A percentile compares a stretch with the other conserved stretches of the same genome.
phyloP scores from a whole-genome alignment of 805 yeast genomes.

The Candida sonorensis region DNA sequence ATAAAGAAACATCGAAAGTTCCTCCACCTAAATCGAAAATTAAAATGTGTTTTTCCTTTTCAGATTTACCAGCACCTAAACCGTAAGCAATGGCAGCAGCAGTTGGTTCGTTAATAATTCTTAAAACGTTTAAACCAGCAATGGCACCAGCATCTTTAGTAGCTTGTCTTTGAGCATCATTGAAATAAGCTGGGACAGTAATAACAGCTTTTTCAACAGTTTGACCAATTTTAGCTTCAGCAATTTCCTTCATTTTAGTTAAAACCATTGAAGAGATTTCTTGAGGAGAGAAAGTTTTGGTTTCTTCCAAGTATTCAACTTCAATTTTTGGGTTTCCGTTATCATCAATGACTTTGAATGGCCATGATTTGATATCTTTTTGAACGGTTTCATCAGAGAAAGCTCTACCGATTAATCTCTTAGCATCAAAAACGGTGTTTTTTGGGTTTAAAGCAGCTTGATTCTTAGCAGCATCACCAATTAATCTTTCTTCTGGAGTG shows the following conservation, averaged over 20 bases:
- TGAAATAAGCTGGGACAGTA: slow-evolving; percentile 76
- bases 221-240: slow-evolving; percentile 70
- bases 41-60: slow-evolving; percentile 79
- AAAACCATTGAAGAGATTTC: slow-evolving; percentile 72
- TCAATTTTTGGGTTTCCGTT: slow-evolving; percentile 63
- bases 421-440: slow-evolving; percentile 77
- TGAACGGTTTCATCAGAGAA: slow-evolving; percentile 72
- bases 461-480: slow-evolving; percentile 80
- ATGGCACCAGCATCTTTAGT: slow-evolving; percentile 79
- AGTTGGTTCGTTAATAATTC: slow-evolving; percentile 79
- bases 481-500: slow-evolving; percentile 71
- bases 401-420: slow-evolving; percentile 77
- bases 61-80: slow-evolving; percentile 82
- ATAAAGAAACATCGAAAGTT: slow-evolving; percentile 93
- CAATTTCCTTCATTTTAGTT: slow-evolving; percentile 77
- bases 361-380: slow-evolving; percentile 89
- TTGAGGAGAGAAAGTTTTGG: slow-evolving; percentile 65
- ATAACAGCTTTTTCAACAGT: slow-evolving; percentile 69
- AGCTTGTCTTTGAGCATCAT: slow-evolving; percentile 77
- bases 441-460: slow-evolving; percentile 76
- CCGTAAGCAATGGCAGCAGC: slow-evolving; percentile 99
- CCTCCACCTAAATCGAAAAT: slow-evolving; percentile 98
- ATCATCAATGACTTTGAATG: slow-evolving; percentile 62
- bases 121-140: slow-evolving; percentile 70
- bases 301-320: slow-evolving; percentile 65